A percentile compares a stretch with the other conserved stretches of the same genome.
These are phyloP conservation scores for Aphanocladium album DNA, from an alignment of 2,329 filamentous ascomycete genomes.

Conservation along the genomic window DNA sequence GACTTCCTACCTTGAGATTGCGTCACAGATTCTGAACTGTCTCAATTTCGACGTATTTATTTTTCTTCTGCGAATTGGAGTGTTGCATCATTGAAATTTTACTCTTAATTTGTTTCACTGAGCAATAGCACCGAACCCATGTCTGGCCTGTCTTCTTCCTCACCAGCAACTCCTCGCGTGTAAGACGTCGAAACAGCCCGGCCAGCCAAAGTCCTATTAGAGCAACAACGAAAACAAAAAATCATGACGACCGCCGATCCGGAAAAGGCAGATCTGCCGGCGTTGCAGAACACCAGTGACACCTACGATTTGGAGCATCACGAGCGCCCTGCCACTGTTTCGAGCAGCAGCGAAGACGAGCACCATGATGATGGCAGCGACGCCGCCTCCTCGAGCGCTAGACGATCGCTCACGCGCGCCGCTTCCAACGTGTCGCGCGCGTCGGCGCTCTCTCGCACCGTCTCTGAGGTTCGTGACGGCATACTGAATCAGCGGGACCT, in stretches of 20 bases:
- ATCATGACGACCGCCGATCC: background rate
- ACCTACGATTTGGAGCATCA: conserved; percentile 4
- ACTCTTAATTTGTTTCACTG: too few species aligned
- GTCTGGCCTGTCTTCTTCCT: background rate
- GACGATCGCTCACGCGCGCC: conserved; percentile 1
- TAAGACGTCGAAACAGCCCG: background rate
- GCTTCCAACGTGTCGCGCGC: background rate
- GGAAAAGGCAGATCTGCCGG: background rate
- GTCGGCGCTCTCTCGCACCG: conserved; percentile 25
- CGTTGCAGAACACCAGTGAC: background rate
- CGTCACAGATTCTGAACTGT: background rate
- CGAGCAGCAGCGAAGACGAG: background rate
- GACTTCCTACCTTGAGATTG: background rate
- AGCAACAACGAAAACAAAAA: background rate
- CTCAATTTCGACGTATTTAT: background rate
- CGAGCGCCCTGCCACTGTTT: background rate
- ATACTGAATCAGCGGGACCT: conserved; percentile 33
- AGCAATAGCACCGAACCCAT: background rate
- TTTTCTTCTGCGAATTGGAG: too few species aligned
- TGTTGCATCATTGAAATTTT: too few species aligned
- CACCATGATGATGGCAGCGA: background rate
- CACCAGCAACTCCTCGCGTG: background rate
- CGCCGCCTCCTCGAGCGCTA: background rate
- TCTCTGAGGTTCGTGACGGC: conserved; percentile 36
- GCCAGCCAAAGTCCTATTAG: too few species aligned